Evolutionary conservation across 1,284 basidiomycete genomes (phyloP).

Genomic region (Lignosus rhinocerotis): DNA sequence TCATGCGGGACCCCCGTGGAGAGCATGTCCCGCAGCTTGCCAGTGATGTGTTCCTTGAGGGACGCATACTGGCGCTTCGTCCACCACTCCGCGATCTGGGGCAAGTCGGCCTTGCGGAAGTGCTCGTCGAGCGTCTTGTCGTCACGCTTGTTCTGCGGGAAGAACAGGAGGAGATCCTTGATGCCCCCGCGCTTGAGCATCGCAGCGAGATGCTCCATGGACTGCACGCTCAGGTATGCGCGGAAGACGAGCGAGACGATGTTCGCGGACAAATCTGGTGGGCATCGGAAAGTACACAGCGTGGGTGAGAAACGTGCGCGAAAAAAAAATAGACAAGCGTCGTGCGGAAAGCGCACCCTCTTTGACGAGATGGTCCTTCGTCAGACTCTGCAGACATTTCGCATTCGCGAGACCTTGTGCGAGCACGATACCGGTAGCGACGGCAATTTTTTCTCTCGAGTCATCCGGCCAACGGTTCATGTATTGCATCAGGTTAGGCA

Average conservation of each 20-base stretch:
- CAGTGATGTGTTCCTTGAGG: slow-evolving; percentile 40
- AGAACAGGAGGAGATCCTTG: slow-evolving; percentile 85
- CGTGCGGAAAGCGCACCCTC: slow-evolving; percentile 59
- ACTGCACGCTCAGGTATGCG: slow-evolving; percentile 76
- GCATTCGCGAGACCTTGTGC: slow-evolving; percentile 80
- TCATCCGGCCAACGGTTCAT: slow-evolving; percentile 78
- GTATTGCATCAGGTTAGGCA: slow-evolving; percentile 88
- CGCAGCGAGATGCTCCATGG: slow-evolving; percentile 83
- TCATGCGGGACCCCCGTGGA: slow-evolving; percentile 64
- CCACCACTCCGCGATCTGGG: slow-evolving; percentile 89
- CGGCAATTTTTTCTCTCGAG: slow-evolving; percentile 82
- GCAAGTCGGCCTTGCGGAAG: slow-evolving; percentile 79
- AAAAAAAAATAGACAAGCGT: neutral
- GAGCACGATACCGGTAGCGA: slow-evolving; percentile 80
- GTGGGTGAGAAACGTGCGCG: neutral
- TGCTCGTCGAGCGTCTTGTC: slow-evolving; percentile 77
- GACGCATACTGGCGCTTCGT: slow-evolving; percentile 81
- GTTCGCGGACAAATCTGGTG: slow-evolving; percentile 71
- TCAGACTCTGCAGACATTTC: slow-evolving; percentile 77
- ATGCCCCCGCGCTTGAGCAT: slow-evolving; percentile 82
- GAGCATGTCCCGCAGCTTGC: slow-evolving; percentile 37
- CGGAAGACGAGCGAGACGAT: slow-evolving; percentile 83
- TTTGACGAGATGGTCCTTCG: slow-evolving; percentile 94
- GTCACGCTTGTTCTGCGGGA: slow-evolving; percentile 81
- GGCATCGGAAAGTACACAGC: neutral